Base-by-base conservation (phyloP, 805 yeast species). In the Candida golubevii region DNA sequence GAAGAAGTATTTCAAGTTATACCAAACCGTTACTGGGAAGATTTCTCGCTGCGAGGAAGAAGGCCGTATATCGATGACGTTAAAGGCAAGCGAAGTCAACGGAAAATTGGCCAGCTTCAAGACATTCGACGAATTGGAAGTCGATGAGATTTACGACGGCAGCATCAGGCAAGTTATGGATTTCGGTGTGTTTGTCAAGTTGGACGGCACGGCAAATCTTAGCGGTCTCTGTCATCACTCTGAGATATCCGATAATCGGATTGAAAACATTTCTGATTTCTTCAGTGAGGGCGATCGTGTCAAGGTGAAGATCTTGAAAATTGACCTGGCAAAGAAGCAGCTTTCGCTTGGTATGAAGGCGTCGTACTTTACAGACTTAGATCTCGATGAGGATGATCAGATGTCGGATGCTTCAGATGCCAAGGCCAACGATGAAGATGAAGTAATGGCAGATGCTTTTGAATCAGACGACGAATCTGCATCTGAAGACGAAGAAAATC, bases 331-430 rank as follows among this genome's bases (percentile, higher is more conserved):
- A 9, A 88, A 85, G 72, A 83, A 82, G 48, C 90, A 85, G 59
- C 59, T 91, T 15, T 82, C 96, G 0, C 75, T 91, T 49, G 97
- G 98, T 51, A 83, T 91, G 90, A 91, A 89, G 70, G 97, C 97
- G 2, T 86, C 96, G 3, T 88, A 84, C 65, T 93, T 91, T 62
- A 58, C 67, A 13, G 69, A 55, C n/a, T 71, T 58, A 15, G 49
- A 39, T 8, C 51, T 47, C 10, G 44, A 33, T 14, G 53, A 42
- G 6, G 45, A 43, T 4, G 44, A 35, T 4, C 43, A 38, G 31
- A 35, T 34, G 31, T 36, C 45, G 8, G 47, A 43, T 18, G 43
- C 38, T 2, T 42, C 33, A 7, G 44, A 44, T 2, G 33, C 34
- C 9, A 46, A 39, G 26, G 42, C 14, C 11, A 66, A 57, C 3